Percentiles rank a stretch among this genome's conserved stretches.
Conservation (phyloP, 768 basidiomycete species). For the Leccinum fibrillosum region DNA sequence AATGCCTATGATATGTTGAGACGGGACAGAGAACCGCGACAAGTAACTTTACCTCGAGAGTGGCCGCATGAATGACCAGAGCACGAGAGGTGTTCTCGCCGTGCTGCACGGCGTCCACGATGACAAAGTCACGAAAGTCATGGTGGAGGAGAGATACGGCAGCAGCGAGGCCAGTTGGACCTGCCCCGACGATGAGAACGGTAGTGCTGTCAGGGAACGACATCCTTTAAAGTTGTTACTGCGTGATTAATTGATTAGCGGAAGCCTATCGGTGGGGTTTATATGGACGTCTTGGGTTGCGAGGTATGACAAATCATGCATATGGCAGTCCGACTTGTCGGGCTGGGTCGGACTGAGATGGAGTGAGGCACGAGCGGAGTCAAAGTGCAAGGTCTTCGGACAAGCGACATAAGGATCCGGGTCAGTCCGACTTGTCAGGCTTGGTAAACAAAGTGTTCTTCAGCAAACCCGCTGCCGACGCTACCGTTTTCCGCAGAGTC, state of each 20-base stretch:
- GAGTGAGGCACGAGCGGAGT: too few species aligned
- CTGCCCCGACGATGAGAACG: neutral
- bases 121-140: neutral
- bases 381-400: too few species aligned
- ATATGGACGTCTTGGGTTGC: neutral
- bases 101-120: neutral
- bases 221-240: neutral
- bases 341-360: too few species aligned
- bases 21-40: neutral
- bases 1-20: constrained; percentile 35
- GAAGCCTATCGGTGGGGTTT: neutral
- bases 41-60: constrained; percentile 41
- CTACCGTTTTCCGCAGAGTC: too few species aligned
- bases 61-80: constrained; percentile 49
- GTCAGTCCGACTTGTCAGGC: too few species aligned
- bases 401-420: too few species aligned
- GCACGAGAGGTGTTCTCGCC: constrained; percentile 43
- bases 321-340: too few species aligned
- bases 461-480: too few species aligned
- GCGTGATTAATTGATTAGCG: neutral
- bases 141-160: neutral
- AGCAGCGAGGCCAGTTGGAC: neutral
- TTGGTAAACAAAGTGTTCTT: too few species aligned
- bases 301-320: neutral
- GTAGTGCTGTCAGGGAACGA: neutral